Percentiles rank a stretch among this genome's conserved stretches.
phyloP scores from a whole-genome alignment of 306 rosid genomes.

The Macrotyloma uniflorum region DNA sequence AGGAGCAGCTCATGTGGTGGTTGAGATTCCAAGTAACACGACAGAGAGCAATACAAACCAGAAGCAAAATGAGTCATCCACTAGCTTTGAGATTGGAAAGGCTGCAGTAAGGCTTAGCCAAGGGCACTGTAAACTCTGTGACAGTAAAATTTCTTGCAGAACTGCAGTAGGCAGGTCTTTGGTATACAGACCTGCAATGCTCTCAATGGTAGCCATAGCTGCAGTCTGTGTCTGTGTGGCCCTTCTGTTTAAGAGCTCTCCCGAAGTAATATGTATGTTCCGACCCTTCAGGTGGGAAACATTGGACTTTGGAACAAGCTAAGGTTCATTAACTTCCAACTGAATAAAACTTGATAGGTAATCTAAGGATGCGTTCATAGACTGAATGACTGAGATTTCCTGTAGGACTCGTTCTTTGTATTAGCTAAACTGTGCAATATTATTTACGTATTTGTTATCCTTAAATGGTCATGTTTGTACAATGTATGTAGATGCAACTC shows the following conservation, averaged over 20 bases:
- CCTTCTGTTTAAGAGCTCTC: slow-evolving; percentile 87
- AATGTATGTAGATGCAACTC: slow-evolving; percentile 28
- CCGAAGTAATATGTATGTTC: slow-evolving; percentile 82
- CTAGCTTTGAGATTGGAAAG: slow-evolving; percentile 66
- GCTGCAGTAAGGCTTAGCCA: slow-evolving; percentile 35
- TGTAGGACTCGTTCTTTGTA: slow-evolving; percentile 41
- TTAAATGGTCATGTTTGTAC: slow-evolving; percentile 22
- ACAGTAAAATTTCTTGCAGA: slow-evolving; percentile 53
- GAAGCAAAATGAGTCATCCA: slow-evolving; percentile 48
- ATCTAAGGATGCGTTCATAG: slow-evolving; percentile 38
- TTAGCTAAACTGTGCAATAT: slow-evolving; percentile 43
- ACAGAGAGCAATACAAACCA: slow-evolving; percentile 52
- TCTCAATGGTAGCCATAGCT: slow-evolving; percentile 90
- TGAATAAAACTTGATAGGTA: slow-evolving; percentile 41
- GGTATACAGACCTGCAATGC: slow-evolving; percentile 88
- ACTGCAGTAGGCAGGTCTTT: slow-evolving; percentile 57
- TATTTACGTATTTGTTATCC: slow-evolving; percentile 37
- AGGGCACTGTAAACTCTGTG: slow-evolving; percentile 67
- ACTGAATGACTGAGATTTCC: slow-evolving; percentile 44
- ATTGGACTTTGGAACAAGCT: slow-evolving; percentile 79
- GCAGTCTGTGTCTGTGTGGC: slow-evolving; percentile 97
- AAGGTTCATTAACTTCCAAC: slow-evolving; percentile 41
- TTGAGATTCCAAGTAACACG: slow-evolving; percentile 66
- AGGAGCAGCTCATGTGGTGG: slow-evolving; percentile 72
- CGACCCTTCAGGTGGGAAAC: slow-evolving; percentile 94